A percentile compares a stretch with the other conserved stretches of the same genome.
Conservation (phyloP, 2,329 filamentous ascomycete genomes). For the Tolypocladium paradoxum region DNA sequence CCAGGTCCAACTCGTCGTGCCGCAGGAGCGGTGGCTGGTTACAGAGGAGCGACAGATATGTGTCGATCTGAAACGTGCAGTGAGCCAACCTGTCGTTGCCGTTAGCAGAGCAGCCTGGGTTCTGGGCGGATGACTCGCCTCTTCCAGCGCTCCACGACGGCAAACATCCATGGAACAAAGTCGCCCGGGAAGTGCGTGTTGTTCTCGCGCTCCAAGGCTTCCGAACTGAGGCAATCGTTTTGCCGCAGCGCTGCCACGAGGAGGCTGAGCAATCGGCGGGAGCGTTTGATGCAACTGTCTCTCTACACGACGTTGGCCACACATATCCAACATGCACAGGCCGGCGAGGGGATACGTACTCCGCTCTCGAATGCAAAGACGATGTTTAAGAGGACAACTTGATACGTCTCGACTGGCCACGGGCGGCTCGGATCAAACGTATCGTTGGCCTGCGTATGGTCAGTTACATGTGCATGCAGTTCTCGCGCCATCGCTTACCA, state of each 20-base stretch:
- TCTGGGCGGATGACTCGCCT: constrained; percentile 13
- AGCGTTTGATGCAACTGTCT: constrained; percentile 18
- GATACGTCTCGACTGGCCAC: constrained; percentile 21
- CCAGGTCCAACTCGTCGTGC: constrained; percentile 25
- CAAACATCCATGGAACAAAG: constrained; percentile 24
- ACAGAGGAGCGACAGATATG: constrained; percentile 21
- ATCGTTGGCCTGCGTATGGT: constrained; percentile 1
- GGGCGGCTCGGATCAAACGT: constrained; percentile 8
- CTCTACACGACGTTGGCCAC: constrained; percentile 12
- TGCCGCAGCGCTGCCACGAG: constrained; percentile 23
- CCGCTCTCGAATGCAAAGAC: constrained; percentile 27
- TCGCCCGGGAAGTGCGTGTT: constrained; percentile 22
- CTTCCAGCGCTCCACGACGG: constrained; percentile 22
- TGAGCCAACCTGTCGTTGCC: constrained; percentile 18
- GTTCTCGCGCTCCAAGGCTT: constrained; percentile 23
- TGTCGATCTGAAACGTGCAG: constrained; percentile 27
- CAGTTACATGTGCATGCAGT: background rate
- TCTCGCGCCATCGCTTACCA: constrained; percentile 12
- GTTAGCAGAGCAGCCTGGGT: background rate
- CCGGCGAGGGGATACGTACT: constrained; percentile 10
- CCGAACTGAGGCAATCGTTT: constrained; percentile 23
- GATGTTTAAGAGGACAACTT: constrained; percentile 25
- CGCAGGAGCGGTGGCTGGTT: constrained; percentile 20
- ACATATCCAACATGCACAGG: fast-evolving
- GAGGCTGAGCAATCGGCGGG: constrained; percentile 21